Conservation (phyloP, 2,329 filamentous ascomycete genomes). For the Sordariomycetes sp. region DNA sequence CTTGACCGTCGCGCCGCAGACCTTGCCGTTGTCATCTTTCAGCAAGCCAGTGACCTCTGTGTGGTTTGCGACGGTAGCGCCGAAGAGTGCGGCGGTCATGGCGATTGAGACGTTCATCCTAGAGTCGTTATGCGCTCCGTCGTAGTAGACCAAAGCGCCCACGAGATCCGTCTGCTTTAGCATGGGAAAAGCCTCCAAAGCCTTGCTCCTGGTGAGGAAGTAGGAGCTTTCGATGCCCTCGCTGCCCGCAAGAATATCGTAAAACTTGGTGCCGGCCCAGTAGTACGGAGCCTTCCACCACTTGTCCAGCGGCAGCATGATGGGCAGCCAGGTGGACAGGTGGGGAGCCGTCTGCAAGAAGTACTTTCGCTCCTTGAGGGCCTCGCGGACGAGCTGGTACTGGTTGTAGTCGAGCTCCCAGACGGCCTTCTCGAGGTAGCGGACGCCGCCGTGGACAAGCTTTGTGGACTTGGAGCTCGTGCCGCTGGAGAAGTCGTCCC, state of each 20-base stretch:
- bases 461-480: conserved; percentile 72
- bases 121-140: conserved; percentile 86
- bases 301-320: conserved; percentile 66
- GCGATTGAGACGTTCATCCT: conserved; percentile 86
- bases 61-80: conserved; percentile 75
- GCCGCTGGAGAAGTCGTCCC: conserved; percentile 65
- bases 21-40: conserved; percentile 63
- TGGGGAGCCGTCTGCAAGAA: conserved; percentile 68
- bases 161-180: conserved; percentile 69
- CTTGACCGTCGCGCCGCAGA: conserved; percentile 65
- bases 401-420: conserved; percentile 69
- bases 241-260: conserved; percentile 75
- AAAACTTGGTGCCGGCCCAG: conserved; percentile 71
- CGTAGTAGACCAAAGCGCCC: conserved; percentile 82
- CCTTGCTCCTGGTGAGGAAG: conserved; percentile 79
- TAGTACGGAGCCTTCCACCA: conserved; percentile 75
- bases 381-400: conserved; percentile 62
- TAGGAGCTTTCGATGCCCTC: conserved; percentile 87
- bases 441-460: conserved; percentile 66
- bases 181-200: conserved; percentile 83
- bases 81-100: conserved; percentile 83
- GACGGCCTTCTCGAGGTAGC: conserved; percentile 67
- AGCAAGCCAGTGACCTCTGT: conserved; percentile 68
- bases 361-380: conserved; percentile 65
- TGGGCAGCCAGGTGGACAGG: conserved; percentile 64